Conservation (phyloP, 1,284 basidiomycete species). For the Thelephora terrestris region DNA sequence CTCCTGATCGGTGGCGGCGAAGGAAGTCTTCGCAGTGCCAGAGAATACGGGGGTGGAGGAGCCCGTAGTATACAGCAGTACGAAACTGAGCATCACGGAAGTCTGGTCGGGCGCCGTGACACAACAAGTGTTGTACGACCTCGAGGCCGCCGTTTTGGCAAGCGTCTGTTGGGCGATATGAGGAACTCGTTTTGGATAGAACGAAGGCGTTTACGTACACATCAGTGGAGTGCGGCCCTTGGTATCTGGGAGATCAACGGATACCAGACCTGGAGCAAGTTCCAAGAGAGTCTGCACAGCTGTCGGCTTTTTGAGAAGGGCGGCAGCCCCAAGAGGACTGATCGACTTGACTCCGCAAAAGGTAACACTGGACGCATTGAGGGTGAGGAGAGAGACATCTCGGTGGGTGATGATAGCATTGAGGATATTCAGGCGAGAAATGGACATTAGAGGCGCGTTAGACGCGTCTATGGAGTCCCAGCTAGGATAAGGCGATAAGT, state of each 20-base stretch:
- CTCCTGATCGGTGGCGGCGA: slow-evolving; percentile 45
- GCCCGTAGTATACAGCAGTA: slow-evolving; percentile 56
- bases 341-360: slow-evolving; percentile 43
- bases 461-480: slow-evolving; percentile 59
- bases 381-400: slow-evolving; percentile 49
- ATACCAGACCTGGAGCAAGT: slow-evolving; percentile 44
- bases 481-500: slow-evolving; percentile 26
- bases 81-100: slow-evolving; percentile 57
- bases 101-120: slow-evolving; percentile 60
- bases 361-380: slow-evolving; percentile 56
- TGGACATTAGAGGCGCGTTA: slow-evolving; percentile 51
- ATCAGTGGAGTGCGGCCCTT: slow-evolving; percentile 67
- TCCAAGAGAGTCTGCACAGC: slow-evolving; percentile 50
- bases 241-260: slow-evolving; percentile 60
- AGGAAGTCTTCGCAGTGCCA: slow-evolving; percentile 61
- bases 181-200: slow-evolving; percentile 8
- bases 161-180: slow-evolving; percentile 40
- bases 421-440: slow-evolving; percentile 44
- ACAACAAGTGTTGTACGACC: slow-evolving; percentile 51
- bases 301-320: slow-evolving; percentile 56
- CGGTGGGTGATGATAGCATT: slow-evolving; percentile 41
- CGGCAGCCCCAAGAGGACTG: slow-evolving; percentile 65
- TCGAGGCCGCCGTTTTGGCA: slow-evolving; percentile 57
- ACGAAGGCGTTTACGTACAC: slow-evolving; percentile 41
- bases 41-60: slow-evolving; percentile 47